Base-by-base conservation (phyloP, 164 flowering plant genomes). In the Pachysandra terminalis region DNA sequence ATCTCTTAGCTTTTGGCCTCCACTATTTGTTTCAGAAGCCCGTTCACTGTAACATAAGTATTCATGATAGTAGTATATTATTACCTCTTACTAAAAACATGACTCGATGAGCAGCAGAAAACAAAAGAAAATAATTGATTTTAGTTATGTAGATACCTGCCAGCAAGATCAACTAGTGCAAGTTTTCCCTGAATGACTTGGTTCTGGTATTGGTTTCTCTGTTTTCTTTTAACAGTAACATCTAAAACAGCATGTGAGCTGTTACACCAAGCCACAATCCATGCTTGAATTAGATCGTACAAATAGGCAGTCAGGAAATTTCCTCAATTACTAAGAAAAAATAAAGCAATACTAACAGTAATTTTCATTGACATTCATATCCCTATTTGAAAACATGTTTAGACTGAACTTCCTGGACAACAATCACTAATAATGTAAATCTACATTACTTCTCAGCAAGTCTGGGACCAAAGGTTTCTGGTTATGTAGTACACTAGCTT, bases 141-240 rank as follows among this genome's bases (percentile, higher is more conserved):
- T 32, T 23, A 13, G 37, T 16, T 25, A 63, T 37, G 17, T 19
- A 64, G 56, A 58, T 35, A 79, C 91, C 91, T 85, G 69, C 98
- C 98, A 61, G 98, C 98, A 78, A 92, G 95, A 83, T 92, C 96
- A 64, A 90, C 98, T 59, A 92, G 91, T 62, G 98, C 91, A 77
- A 92, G 95, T 78, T 92, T 92, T 71, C 96, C 98, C 63, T 77
- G 77, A 66, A 92, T 72, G 61, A 92, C 82, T 76, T 87, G 96
- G 80, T 84, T 83, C 51, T 76, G 80, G 62, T 88, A 88, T 63
- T 87, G 79, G 63, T 81, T 85, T 73, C 66, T 85, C 74, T 81
- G 89, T 63, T 78, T 90, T 72, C 94, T 85, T 73, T 78, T 85
- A 49, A 92, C 93, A 64, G 75, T 83, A 71, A 92, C 90, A 84